Base-by-base conservation (phyloP, 805 yeast species). In the Metschnikowia sp. region DNA sequence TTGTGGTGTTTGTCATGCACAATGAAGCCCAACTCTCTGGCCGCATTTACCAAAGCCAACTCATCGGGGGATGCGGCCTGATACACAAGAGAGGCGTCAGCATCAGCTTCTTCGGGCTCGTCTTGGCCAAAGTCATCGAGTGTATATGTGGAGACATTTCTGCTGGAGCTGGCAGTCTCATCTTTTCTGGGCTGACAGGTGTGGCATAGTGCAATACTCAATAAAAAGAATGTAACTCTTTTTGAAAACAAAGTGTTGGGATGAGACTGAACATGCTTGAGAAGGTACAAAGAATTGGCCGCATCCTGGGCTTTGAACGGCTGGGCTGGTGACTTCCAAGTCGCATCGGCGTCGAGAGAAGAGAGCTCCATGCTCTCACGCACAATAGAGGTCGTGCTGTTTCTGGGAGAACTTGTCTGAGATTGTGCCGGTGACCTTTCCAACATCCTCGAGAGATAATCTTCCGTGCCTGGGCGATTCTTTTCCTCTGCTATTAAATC, bases 41-140 rank as follows among this genome's bases (percentile, higher is more conserved):
- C 99, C 1, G 98, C 99, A 39, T 85, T 81, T 3, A 94, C 92
- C 30, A 94, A 70, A 0, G 99, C 99, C 42, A 91, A 68, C 63
- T 94, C 99, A 67, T 94, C 99, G 0, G 99, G 99, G 0, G 97
- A 91, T 0, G 98, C 83, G 0, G 98, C 88, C 62, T 92, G 97
- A 58, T 94, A 94, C 47, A 81, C 83, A 22, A 90, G 79, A 19
- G 74, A 70, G 19, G 74, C 82, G 37, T 71, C 78, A 22, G 47
- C 56, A 2, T 53, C 56, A n/a, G 13, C 33, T 8, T 50, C 48
- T 29, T 22, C 9, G 15, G 47, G 40, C 8, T 45, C 48, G 11
- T 43, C 53, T 11, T 47, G 51, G 12, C 48, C 55, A 28, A 51
- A 52, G 22, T 62, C 62, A 26, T 61, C 56, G 29, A 51, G 47